phyloP scores from a whole-genome alignment of 2,329 filamentous ascomycete species.

The Parastagonospora nodorum region DNA sequence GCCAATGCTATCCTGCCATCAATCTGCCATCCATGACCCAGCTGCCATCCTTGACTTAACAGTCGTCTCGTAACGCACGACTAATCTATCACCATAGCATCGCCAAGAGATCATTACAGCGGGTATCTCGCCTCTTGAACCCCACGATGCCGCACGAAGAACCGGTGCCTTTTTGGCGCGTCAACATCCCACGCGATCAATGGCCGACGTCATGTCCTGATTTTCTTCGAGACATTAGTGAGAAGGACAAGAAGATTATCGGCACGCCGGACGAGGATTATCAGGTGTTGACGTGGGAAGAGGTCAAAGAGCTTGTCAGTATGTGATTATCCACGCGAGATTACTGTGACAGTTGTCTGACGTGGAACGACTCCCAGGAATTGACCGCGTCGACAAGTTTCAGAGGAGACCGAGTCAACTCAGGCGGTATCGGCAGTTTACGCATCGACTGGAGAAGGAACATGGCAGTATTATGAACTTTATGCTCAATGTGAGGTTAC shows the following conservation, averaged over 20 bases:
- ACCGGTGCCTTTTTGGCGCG: conserved; percentile 74
- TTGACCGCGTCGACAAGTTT: conserved; percentile 76
- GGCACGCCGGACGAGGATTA: conserved; percentile 72
- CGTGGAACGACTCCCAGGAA: conserved; percentile 40
- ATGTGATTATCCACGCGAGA: conserved; percentile 11
- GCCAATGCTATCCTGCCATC: conserved; percentile 7
- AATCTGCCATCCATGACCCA: conserved; percentile 5
- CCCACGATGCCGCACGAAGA: conserved; percentile 30
- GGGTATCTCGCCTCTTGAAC: not conserved
- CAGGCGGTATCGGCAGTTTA: conserved; percentile 76
- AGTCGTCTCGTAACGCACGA: not conserved
- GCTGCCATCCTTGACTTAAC: conserved; percentile 1
- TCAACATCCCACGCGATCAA: conserved; percentile 70
- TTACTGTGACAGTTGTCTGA: conserved; percentile 7
- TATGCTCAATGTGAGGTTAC: conserved; percentile 70
- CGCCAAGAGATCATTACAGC: not conserved
- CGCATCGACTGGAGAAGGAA: conserved; percentile 63
- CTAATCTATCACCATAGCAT: not conserved
- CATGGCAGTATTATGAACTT: conserved; percentile 82
- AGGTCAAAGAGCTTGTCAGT: conserved; percentile 65
- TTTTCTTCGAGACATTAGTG: conserved; percentile 66
- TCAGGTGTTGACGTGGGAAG: conserved; percentile 67
- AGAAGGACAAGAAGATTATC: conserved; percentile 74
- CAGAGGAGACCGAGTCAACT: conserved; percentile 77
- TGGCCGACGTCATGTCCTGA: conserved; percentile 72